These are phyloP conservation scores for Brassica incana DNA, from an alignment of 345 rosid genomes.

Conservation along the genomic window DNA sequence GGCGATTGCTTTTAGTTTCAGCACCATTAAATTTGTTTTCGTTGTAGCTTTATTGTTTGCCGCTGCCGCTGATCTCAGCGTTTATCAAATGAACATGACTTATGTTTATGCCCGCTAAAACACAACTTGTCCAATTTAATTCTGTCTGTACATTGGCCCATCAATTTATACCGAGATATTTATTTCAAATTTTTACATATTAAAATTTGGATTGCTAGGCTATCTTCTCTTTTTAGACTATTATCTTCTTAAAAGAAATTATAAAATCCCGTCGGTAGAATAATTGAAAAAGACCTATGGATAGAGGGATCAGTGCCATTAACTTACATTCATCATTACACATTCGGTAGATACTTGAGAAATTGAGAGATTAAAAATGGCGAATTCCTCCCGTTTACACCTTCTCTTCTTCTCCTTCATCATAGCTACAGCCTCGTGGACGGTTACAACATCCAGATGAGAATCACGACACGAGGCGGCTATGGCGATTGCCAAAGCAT, in stretches of 20 bases:
- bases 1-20: too few relatives aligned
- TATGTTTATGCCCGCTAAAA: background rate
- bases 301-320: slow-evolving; percentile 1
- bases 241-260: background rate
- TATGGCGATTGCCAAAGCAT: slow-evolving; percentile 67
- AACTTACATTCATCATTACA: background rate
- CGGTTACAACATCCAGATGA: slow-evolving; percentile 75
- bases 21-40: too few relatives aligned
- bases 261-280: too few relatives aligned
- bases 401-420: slow-evolving; percentile 28
- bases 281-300: slow-evolving; percentile 4
- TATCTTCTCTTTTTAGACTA: background rate
- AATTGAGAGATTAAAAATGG: slow-evolving; percentile 13
- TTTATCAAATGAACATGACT: background rate
- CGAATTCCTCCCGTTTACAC: background rate
- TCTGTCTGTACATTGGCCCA: background rate
- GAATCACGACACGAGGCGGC: slow-evolving; percentile 57
- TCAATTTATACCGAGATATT: background rate
- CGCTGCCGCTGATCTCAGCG: too few relatives aligned
- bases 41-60: too few relatives aligned
- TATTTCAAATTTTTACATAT: background rate
- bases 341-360: background rate
- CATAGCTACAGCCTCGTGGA: slow-evolving; percentile 65
- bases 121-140: background rate
- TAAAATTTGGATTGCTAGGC: background rate